These are phyloP conservation scores for Sequoiadendron giganteum DNA, from an alignment of 75 land plant genomes.

Conservation along the genomic window DNA sequence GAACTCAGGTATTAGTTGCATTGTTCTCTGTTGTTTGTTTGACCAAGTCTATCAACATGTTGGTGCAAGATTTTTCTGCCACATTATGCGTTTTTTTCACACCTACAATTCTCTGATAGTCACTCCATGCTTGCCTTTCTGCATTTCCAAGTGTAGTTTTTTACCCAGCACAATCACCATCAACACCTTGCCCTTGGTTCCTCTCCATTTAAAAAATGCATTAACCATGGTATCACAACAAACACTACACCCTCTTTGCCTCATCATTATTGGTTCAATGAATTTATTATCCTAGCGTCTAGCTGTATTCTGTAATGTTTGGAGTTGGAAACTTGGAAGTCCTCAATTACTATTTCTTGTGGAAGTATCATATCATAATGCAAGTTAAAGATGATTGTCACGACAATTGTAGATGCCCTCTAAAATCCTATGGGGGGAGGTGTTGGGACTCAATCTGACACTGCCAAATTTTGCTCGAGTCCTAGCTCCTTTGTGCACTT, in stretches of 20 bases:
- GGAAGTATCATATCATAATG: neutral
- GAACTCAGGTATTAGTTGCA: neutral
- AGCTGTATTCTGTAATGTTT: neutral
- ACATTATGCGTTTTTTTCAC: no score
- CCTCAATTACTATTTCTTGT: neutral
- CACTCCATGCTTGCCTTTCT: neutral
- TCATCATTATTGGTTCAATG: neutral
- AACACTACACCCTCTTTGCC: neutral
- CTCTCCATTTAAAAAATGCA: neutral
- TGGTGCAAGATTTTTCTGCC: neutral
- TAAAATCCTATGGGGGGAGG: neutral
- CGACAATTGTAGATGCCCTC: neutral
- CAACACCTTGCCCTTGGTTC: neutral
- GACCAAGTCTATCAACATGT: neutral
- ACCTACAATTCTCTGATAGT: neutral
- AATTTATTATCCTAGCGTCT: neutral
- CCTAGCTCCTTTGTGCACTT: no score
- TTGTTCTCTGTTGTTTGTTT: neutral
- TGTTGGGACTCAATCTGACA: no score
- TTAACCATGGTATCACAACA: neutral
- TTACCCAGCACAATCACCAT: neutral
- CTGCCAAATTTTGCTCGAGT: no score
- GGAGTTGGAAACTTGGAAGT: neutral
- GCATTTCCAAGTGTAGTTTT: neutral
- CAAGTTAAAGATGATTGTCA: neutral